Percentiles rank a stretch among this genome's conserved stretches.
Evolutionary conservation across 129 eudicot species (phyloP).

Genomic region (Kitagawia praeruptora): DNA sequence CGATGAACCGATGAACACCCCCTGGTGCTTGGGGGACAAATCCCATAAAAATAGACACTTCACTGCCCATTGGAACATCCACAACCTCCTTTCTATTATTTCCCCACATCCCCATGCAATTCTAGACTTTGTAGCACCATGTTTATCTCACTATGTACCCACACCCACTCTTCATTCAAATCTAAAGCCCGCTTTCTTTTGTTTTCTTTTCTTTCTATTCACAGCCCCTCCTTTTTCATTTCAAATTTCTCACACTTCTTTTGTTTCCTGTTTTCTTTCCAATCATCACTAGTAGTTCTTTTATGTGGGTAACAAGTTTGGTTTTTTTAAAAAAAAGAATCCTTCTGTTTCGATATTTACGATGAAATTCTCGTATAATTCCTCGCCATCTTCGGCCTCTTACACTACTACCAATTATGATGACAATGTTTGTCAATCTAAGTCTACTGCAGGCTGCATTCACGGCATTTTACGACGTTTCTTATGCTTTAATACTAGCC

Average conservation of each 20-base stretch:
- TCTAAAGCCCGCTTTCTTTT: conserved; percentile 49
- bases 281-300: conserved; percentile 18
- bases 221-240: conserved; percentile 2
- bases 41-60: conserved; percentile 18
- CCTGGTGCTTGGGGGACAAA: not conserved
- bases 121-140: no score
- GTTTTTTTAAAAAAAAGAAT: not conserved
- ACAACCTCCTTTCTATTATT: not conserved
- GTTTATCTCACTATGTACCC: not conserved
- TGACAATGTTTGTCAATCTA: conserved; percentile 2
- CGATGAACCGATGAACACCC: no score
- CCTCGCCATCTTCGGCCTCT: conserved; percentile 45
- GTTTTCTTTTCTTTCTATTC: conserved; percentile 9
- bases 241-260: not conserved
- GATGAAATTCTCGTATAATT: conserved; percentile 36
- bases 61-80: conserved; percentile 34
- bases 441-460: conserved; percentile 34
- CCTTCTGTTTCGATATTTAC: not conserved
- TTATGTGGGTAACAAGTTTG: conserved; percentile 7
- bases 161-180: conserved; percentile 41
- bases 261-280: conserved; percentile 17
- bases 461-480: conserved; percentile 45
- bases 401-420: conserved; percentile 19
- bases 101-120: conserved; percentile 5
- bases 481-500: conserved; percentile 34